Evolutionary conservation across 2,329 filamentous ascomycete genomes (phyloP), one percentile per base, ranked within the genome.

Genomic region (Anthostomella pinea): DNA sequence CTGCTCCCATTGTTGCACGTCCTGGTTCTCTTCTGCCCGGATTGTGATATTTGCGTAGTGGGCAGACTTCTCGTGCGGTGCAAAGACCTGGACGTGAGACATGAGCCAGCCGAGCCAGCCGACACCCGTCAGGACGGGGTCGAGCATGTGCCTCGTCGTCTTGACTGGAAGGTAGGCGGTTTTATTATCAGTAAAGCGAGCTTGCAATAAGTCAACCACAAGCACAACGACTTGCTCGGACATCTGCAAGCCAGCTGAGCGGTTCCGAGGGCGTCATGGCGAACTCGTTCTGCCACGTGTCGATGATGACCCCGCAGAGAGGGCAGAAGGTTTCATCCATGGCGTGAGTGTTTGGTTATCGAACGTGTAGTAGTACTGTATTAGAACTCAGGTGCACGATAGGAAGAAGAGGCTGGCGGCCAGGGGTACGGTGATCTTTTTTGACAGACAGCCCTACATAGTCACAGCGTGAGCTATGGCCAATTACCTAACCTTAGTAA

Each of bases 141-240:
- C 35, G 13, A 38, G 30, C 16, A 39, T 18, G n/a, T 23, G 21
- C 5, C n/a, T n/a, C 7, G 19, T 31, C 8, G 16, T 19, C n/a
- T 13, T 19, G 13, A 45, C 45, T 28, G 8, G 11, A 6, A 23
- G 21, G 21, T 23, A 23, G 23, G 23, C 39, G n/a, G n/a, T n/a
- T n/a, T n/a, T n/a, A n/a, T n/a, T n/a, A n/a, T n/a, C n/a, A n/a
- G n/a, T n/a, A n/a, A n/a, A n/a, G n/a, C n/a, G n/a, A n/a, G n/a
- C n/a, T n/a, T n/a, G n/a, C n/a, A n/a, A n/a, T n/a, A n/a, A n/a
- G n/a, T n/a, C n/a, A n/a, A n/a, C n/a, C n/a, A n/a, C n/a, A n/a
- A n/a, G n/a, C n/a, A n/a, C n/a, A n/a, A n/a, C n/a, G n/a, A 51
- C 48, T 38, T 18, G 43, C 45, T 30, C 51, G 46, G 24, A 51